These are phyloP conservation scores for Apophysomyces variabilis DNA, from an alignment of 371 early-diverging fungal species.

Conservation along the genomic window DNA sequence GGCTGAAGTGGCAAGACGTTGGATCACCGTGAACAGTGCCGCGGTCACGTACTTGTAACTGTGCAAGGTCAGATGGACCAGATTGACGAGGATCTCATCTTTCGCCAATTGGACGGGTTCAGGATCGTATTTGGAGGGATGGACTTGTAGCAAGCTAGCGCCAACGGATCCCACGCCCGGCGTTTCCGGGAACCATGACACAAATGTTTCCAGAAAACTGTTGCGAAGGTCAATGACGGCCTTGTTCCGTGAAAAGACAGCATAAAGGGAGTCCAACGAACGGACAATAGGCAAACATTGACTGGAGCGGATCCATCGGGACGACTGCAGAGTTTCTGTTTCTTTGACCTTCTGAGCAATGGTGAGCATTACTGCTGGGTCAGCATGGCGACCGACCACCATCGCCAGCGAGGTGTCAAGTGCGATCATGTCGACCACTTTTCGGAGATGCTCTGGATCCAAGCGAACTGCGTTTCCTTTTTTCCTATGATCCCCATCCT, in stretches of 20 bases:
- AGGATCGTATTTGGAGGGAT: constrained; percentile 44
- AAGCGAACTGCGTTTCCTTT: constrained; percentile 16
- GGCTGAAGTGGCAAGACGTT: constrained; percentile 39
- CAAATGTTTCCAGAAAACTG: constrained; percentile 13
- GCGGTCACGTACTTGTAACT: constrained; percentile 38
- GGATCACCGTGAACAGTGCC: constrained; percentile 39
- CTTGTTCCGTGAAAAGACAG: not conserved
- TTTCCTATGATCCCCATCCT: not conserved
- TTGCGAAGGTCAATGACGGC: constrained; percentile 11
- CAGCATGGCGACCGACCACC: constrained; percentile 27
- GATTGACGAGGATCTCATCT: constrained; percentile 41
- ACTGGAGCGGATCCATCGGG: constrained; percentile 31
- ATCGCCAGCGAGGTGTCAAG: constrained; percentile 36
- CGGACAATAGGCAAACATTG: constrained; percentile 23
- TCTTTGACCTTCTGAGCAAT: constrained; percentile 26
- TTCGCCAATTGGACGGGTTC: constrained; percentile 37
- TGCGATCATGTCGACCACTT: constrained; percentile 36
- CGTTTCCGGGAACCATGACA: not conserved
- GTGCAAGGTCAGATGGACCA: constrained; percentile 44
- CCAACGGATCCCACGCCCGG: constrained; percentile 12
- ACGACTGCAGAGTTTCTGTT: constrained; percentile 20
- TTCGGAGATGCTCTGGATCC: constrained; percentile 29
- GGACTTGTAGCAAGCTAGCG: constrained; percentile 22
- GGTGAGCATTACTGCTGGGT: constrained; percentile 21
- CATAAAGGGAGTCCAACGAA: not conserved